Percentiles rank a stretch among this genome's conserved stretches.
These are phyloP conservation scores for Lecanoromycetidae sp. DNA, from an alignment of 2,329 filamentous ascomycete genomes.

Conservation along the genomic window DNA sequence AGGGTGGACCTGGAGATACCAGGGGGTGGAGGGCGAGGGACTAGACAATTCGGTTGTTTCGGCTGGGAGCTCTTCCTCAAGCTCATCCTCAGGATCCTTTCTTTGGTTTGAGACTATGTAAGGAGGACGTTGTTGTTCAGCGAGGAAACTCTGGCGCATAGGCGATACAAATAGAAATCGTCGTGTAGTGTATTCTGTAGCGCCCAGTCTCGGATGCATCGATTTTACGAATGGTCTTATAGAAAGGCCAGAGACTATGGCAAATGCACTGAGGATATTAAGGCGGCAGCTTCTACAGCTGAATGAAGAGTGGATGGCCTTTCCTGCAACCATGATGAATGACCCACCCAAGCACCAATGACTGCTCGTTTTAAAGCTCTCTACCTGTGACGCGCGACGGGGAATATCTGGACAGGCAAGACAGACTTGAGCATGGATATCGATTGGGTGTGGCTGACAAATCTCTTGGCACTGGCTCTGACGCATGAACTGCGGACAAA, in stretches of 20 bases:
- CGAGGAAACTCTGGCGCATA: neutral
- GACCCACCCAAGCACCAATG: too few relatives aligned
- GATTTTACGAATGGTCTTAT: neutral
- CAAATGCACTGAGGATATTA: neutral
- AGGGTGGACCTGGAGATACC: constrained; percentile 71
- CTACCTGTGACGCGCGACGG: neutral
- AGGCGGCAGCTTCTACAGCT: neutral
- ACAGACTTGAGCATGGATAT: neutral
- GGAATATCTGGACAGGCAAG: neutral
- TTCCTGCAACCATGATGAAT: neutral
- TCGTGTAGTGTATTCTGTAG: neutral
- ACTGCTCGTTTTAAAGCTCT: too few relatives aligned
- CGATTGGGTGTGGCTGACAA: neutral
- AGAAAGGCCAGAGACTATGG: neutral
- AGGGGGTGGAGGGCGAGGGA: constrained; percentile 37
- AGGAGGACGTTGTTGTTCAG: constrained; percentile 3
- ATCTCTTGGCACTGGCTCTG: neutral
- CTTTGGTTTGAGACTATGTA: too few relatives aligned
- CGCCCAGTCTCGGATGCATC: neutral
- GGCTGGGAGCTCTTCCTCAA: neutral
- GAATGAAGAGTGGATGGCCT: neutral
- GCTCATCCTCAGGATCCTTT: neutral
- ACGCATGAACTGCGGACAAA: neutral
- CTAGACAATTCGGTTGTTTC: neutral
- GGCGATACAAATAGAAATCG: neutral